phyloP scores from a whole-genome alignment of 495 filamentous ascomycete genomes.

The Astrothelium subdiscretum region DNA sequence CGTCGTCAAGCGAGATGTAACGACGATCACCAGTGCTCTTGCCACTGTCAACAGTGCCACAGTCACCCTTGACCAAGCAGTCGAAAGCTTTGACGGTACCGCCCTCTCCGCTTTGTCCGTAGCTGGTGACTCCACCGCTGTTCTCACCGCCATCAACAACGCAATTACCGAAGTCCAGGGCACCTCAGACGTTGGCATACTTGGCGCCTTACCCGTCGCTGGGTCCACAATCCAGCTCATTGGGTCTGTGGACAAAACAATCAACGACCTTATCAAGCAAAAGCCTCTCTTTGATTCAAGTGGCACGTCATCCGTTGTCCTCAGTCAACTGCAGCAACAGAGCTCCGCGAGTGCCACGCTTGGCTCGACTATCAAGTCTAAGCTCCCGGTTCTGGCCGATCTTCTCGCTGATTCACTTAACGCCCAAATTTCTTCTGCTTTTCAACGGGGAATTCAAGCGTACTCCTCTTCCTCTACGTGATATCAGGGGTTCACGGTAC shows the following conservation, averaged over 20 bases:
- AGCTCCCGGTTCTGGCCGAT: background rate
- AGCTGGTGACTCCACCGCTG: background rate
- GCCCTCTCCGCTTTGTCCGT: background rate
- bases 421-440: background rate
- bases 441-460: background rate
- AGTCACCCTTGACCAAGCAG: background rate
- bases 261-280: slow-evolving; percentile 1
- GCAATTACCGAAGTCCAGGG: background rate
- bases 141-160: background rate
- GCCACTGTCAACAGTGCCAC: background rate
- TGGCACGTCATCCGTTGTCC: background rate
- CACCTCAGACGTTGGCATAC: background rate
- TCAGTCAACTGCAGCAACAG: background rate
- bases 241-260: background rate
- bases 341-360: background rate
- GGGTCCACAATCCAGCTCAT: background rate
- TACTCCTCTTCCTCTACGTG: background rate
- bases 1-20: background rate
- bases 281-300: background rate
- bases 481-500: too few relatives aligned
- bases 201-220: background rate
- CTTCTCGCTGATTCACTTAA: background rate
- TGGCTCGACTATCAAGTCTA: background rate
- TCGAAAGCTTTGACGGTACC: background rate
- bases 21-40: background rate